Evolutionary conservation across 2,329 filamentous ascomycete genomes (phyloP).

Genomic region (Periconia digitata): DNA sequence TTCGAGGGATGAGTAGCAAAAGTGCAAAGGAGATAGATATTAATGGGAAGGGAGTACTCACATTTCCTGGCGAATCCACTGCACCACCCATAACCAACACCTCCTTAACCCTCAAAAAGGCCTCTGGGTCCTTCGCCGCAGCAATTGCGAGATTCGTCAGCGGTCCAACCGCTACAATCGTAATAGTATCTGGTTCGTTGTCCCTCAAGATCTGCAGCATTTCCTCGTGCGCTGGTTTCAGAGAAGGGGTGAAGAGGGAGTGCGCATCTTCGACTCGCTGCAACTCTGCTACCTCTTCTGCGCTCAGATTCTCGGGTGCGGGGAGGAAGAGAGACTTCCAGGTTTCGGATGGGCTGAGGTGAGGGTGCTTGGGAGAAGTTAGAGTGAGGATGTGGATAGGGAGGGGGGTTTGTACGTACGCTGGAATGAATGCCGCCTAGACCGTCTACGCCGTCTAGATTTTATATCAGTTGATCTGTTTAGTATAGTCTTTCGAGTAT

Average conservation of each 20-base stretch:
- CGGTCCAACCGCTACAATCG: constrained; percentile 87
- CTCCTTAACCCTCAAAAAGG: constrained; percentile 86
- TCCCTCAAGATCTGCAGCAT: constrained; percentile 84
- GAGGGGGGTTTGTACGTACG: constrained; percentile 23
- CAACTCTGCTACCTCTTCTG: constrained; percentile 37
- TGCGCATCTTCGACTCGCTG: constrained; percentile 42
- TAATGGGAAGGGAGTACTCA: constrained; percentile 27
- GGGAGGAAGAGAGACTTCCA: constrained; percentile 51
- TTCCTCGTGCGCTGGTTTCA: constrained; percentile 73
- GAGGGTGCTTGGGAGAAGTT: constrained; percentile 44
- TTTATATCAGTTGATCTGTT: constrained; percentile 6
- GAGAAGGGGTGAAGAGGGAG: constrained; percentile 72
- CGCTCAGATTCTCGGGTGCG: constrained; percentile 30
- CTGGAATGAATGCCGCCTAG: constrained; percentile 53
- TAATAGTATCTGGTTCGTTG: constrained; percentile 80
- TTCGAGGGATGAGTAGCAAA: too few species aligned
- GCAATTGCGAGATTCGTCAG: constrained; percentile 92
- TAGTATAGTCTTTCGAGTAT: too few species aligned
- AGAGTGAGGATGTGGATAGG: constrained; percentile 1
- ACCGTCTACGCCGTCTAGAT: constrained; percentile 50
- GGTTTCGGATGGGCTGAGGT: constrained; percentile 50
- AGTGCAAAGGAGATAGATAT: too few species aligned
- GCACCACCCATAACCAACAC: constrained; percentile 95
- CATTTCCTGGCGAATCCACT: constrained; percentile 76
- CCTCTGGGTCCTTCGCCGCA: constrained; percentile 82